Evolutionary conservation across 495 filamentous ascomycete species (phyloP).

Genomic region (Xylaria flabelliformis): DNA sequence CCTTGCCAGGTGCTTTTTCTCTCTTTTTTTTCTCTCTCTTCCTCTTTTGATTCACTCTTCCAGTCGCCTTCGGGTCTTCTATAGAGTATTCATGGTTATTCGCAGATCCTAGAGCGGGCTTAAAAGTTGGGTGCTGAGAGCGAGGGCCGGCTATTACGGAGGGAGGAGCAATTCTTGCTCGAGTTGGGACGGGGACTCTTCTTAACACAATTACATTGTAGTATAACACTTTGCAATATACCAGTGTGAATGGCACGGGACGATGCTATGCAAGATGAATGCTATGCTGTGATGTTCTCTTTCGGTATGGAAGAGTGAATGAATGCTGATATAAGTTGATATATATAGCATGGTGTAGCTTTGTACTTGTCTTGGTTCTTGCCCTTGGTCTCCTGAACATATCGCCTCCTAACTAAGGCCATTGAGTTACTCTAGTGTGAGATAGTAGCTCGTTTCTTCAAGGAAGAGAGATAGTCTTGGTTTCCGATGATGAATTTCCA

Average conservation of each 20-base stretch:
- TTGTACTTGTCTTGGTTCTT: neutral
- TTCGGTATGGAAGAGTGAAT: neutral
- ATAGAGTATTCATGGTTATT: slow-evolving; percentile 5
- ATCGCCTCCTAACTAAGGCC: neutral
- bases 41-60: neutral
- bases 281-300: neutral
- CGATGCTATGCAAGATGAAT: neutral
- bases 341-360: neutral
- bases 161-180: neutral
- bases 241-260: neutral
- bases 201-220: neutral
- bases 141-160: neutral
- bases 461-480: neutral
- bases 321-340: neutral
- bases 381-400: neutral
- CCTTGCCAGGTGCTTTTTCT: neutral
- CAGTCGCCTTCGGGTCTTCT: neutral
- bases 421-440: neutral
- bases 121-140: neutral
- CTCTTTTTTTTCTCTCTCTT: neutral
- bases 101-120: slow-evolving; percentile 4
- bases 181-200: neutral
- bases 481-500: neutral
- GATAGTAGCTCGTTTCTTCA: neutral
- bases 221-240: neutral